Conservation (phyloP, 805 yeast genomes). For the Kurtzmaniella fragi region DNA sequence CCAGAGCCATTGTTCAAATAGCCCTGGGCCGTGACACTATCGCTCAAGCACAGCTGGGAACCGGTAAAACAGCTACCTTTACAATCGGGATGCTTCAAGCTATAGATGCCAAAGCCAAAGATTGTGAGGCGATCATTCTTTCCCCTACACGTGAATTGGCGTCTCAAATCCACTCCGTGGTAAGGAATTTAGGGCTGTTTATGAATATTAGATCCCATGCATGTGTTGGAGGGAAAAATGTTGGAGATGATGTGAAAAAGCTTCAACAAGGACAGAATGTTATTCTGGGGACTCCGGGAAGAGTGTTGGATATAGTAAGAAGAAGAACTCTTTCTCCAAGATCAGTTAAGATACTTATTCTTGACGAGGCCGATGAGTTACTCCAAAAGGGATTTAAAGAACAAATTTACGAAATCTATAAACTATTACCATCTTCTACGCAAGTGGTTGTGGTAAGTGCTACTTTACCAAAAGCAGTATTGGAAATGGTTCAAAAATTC, state of each 20-base stretch:
- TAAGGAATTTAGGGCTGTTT: slow-evolving; percentile 79
- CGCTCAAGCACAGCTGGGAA: slow-evolving; percentile 99
- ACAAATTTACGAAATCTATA: slow-evolving; percentile 90
- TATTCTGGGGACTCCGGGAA: slow-evolving; percentile 96
- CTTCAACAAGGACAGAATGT: slow-evolving; percentile 80
- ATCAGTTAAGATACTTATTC: slow-evolving; percentile 76
- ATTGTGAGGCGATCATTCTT: slow-evolving; percentile 83
- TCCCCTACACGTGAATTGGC: slow-evolving; percentile 98
- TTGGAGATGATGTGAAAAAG: slow-evolving; percentile 73
- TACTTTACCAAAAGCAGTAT: slow-evolving; percentile 85
- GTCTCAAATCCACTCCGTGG: slow-evolving; percentile 84
- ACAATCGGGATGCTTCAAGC: slow-evolving; percentile 89
- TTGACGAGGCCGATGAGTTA: slow-evolving; percentile 97
- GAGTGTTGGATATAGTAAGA: slow-evolving; percentile 87
- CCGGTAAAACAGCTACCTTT: slow-evolving; percentile 98
- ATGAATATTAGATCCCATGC: slow-evolving; percentile 86
- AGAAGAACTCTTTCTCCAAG: slow-evolving; percentile 72
- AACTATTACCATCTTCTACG: slow-evolving; percentile 72
- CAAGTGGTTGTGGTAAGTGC: slow-evolving; percentile 96
- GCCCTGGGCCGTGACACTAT: slow-evolving; percentile 91
- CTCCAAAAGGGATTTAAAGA: slow-evolving; percentile 91
- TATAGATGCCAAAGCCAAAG: slow-evolving; percentile 65
- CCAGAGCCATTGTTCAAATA: slow-evolving; percentile 94
- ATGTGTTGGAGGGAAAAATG: slow-evolving; percentile 89
- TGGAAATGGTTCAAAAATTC: slow-evolving; percentile 88